Evolutionary conservation across 2,329 filamentous ascomycete genomes (phyloP).

Genomic region (Fusarium tricinctum): DNA sequence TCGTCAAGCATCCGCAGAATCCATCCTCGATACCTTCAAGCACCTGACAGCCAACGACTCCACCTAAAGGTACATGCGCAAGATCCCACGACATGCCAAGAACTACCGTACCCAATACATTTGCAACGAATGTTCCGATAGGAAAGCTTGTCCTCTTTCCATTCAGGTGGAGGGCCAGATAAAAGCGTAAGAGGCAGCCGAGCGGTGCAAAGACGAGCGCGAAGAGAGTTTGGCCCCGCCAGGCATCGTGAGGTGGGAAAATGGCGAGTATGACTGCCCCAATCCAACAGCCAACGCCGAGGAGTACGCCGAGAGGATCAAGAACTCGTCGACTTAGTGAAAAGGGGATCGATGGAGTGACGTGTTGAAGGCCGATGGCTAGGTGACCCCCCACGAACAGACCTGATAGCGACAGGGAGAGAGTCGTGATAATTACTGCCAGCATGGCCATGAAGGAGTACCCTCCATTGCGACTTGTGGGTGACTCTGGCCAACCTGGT

Average conservation of each 20-base stretch:
- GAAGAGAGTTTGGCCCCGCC: conserved; percentile 83
- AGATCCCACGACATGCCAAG: conserved; percentile 84
- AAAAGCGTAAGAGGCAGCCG: conserved; percentile 83
- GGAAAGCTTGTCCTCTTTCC: conserved; percentile 76
- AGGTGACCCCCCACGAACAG: conserved; percentile 82
- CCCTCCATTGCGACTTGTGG: conserved; percentile 72
- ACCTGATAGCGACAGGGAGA: conserved; percentile 77
- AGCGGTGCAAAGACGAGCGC: conserved; percentile 85
- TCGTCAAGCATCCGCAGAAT: conserved; percentile 76
- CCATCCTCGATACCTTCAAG: conserved; percentile 76
- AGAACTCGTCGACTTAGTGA: conserved; percentile 69
- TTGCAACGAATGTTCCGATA: conserved; percentile 86
- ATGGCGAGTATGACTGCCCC: conserved; percentile 79
- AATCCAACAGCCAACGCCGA: conserved; percentile 83
- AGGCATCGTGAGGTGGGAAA: conserved; percentile 78
- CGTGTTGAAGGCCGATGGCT: conserved; percentile 71
- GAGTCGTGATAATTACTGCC: conserved; percentile 79
- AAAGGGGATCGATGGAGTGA: conserved; percentile 73
- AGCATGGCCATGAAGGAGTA: conserved; percentile 87
- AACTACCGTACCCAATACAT: conserved; percentile 81
- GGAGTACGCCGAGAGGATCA: conserved; percentile 72
- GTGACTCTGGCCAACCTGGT: conserved; percentile 54
- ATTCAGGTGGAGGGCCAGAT: conserved; percentile 79
- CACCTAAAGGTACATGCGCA: conserved; percentile 73
- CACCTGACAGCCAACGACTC: conserved; percentile 75